Conservation (phyloP, 176 grass and related monocot species). For the Triticum turgidum region DNA sequence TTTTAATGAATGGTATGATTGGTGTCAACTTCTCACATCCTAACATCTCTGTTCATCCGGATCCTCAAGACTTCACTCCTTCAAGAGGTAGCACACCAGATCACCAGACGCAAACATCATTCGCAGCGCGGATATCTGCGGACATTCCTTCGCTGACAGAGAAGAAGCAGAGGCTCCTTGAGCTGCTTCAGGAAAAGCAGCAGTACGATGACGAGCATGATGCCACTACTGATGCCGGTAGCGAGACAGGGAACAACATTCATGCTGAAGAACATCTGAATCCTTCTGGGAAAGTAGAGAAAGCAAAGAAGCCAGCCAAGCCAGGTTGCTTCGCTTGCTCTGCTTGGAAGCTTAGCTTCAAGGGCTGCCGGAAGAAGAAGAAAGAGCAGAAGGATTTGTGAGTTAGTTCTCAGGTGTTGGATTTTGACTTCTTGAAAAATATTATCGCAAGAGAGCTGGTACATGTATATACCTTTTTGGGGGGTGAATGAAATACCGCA, state of each 20-base stretch:
- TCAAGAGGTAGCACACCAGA: constrained; percentile 55
- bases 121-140: neutral
- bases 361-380: constrained; percentile 27
- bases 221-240: constrained; percentile 8
- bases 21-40: neutral
- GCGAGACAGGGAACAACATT: neutral
- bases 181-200: constrained; percentile 69
- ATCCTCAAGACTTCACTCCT: constrained; percentile 49
- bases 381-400: constrained; percentile 18
- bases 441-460: neutral
- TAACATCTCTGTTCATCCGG: constrained; percentile 9
- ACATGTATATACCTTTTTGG: neutral
- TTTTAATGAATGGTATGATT: neutral
- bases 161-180: constrained; percentile 52
- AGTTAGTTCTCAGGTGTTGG: neutral
- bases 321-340: constrained; percentile 50
- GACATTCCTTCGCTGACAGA: constrained; percentile 25
- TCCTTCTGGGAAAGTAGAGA: neutral
- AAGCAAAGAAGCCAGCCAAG: constrained; percentile 25
- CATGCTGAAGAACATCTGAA: constrained; percentile 27
- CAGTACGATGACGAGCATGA: constrained; percentile 32
- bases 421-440: neutral
- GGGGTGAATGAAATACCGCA: constrained; percentile 3
- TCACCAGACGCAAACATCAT: constrained; percentile 18
- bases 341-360: constrained; percentile 36